Evolutionary conservation across 768 basidiomycete genomes (phyloP), one percentile per base, ranked within the genome.

Genomic region (Chalciporus chontae): DNA sequence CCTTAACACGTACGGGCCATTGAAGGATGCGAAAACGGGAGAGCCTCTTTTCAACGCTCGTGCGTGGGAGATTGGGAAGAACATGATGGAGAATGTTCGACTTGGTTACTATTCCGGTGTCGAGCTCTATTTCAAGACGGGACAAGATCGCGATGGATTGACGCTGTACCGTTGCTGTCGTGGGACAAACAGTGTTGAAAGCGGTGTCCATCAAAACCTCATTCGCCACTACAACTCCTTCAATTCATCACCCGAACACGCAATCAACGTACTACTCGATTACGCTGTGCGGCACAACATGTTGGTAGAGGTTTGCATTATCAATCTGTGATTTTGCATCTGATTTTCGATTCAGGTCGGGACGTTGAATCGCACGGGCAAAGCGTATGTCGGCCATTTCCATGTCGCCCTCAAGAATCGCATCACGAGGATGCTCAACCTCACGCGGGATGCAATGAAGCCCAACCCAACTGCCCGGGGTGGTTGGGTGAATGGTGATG

Each of bases 121-220:
- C 42, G 24, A 53, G 5, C 54, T 71, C 0, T 70, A 70, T 36
- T 34, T 39, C 8, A 7, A 46, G 0, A 6, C 56, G 5, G 47
- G 58, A 19, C 43, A 31, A 14, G 55, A 61, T 32, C 14, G 38
- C 24, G 21, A 52, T 31, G 56, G 58, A 26, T 52, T 63, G 11
- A 37, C 48, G 4, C 19, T 61, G 4, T 63, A 63, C 45, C 0
- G 48, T 3, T 53, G 52, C 31, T 41, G 56, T 1, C 50, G 63
- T 4, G 70, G 70, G 0, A 71, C 72, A 10, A 72, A 71, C 26
- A 51, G 43, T 10, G 66, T 64, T 2, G 66, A 73, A 53, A 68
- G 71, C n/a, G 68, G 67, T 9, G 65, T 73, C 4, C 71, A 73
- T 62, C 11, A 66, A 58, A n/a, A 48, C 11, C 34, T 64, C 55